Evolutionary conservation across 371 early-diverging fungal species (phyloP).

Genomic region (Actinomucor elegans): DNA sequence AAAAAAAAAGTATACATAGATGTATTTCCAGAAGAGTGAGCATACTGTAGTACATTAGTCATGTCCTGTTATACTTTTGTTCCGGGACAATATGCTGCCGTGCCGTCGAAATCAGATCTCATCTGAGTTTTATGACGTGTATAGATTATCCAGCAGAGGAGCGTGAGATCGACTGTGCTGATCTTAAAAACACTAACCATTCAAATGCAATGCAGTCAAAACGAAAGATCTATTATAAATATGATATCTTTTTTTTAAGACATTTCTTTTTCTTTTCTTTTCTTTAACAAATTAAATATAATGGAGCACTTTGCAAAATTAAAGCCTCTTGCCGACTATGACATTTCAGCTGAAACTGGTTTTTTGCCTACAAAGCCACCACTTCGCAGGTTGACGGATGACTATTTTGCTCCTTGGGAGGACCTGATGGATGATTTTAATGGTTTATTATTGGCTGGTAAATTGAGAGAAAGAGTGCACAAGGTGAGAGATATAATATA

Average conservation of each 20-base stretch:
- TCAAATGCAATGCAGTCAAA: neutral
- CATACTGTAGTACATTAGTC: neutral
- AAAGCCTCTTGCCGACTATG: slow-evolving; percentile 74
- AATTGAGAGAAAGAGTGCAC: slow-evolving; percentile 67
- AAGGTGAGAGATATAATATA: slow-evolving; percentile 53
- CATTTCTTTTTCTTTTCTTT: neutral
- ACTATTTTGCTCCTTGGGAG: slow-evolving; percentile 92
- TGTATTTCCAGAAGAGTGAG: neutral
- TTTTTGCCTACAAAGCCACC: slow-evolving; percentile 84
- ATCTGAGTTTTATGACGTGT: neutral
- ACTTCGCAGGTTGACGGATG: slow-evolving; percentile 65
- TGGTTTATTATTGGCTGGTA: slow-evolving; percentile 75
- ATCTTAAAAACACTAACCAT: neutral
- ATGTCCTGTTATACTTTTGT: too few species aligned
- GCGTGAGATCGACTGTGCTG: neutral
- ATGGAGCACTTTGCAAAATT: slow-evolving; percentile 17
- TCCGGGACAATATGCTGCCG: too few species aligned
- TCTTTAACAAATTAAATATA: neutral
- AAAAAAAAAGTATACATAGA: neutral
- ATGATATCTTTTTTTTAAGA: neutral
- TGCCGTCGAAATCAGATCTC: neutral
- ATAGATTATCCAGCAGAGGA: neutral
- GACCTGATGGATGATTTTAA: slow-evolving; percentile 74
- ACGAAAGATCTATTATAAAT: neutral
- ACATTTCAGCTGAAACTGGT: slow-evolving; percentile 81